phyloP scores from a whole-genome alignment of 2,329 filamentous ascomycete genomes.

The Hyphodiscus sp. region DNA sequence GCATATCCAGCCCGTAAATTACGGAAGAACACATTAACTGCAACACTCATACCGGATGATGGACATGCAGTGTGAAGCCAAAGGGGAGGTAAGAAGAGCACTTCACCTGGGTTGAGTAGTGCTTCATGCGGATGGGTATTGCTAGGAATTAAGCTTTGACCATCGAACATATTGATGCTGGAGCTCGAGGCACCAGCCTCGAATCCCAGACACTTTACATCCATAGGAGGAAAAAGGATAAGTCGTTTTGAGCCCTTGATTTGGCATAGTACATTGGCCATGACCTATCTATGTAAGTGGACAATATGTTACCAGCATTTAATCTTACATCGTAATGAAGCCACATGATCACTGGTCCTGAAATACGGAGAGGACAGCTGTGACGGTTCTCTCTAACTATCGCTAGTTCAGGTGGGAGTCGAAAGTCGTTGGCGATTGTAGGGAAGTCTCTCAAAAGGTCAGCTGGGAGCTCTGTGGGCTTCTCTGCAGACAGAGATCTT shows the following conservation, averaged over 20 bases:
- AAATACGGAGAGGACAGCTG: conserved; percentile 74
- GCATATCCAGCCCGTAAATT: conserved; percentile 64
- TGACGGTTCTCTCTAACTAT: conserved; percentile 58
- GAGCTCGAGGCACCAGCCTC: conserved; percentile 76
- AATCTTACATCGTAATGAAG: conserved; percentile 71
- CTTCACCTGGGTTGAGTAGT: conserved; percentile 61
- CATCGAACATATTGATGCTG: conserved; percentile 62
- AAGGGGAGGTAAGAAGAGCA: conserved; percentile 73
- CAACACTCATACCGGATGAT: conserved; percentile 54
- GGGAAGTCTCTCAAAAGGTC: conserved; percentile 67
- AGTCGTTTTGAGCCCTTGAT: conserved; percentile 67
- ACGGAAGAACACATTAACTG: conserved; percentile 86
- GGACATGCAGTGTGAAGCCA: conserved; percentile 76
- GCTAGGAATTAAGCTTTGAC: conserved; percentile 34
- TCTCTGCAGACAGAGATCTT: conserved; percentile 65
- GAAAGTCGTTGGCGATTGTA: conserved; percentile 60
- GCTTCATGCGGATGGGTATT: conserved; percentile 61
- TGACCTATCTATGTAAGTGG: conserved; percentile 48
- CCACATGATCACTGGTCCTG: conserved; percentile 80
- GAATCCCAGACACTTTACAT: conserved; percentile 64
- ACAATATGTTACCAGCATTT: no score
- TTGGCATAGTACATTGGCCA: conserved; percentile 83
- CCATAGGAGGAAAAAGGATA: conserved; percentile 70
- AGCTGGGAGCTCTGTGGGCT: conserved; percentile 65
- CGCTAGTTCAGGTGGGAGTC: conserved; percentile 54